Conservation (phyloP, 371 early-diverging fungal genomes). For the Apophysomyces variabilis region DNA sequence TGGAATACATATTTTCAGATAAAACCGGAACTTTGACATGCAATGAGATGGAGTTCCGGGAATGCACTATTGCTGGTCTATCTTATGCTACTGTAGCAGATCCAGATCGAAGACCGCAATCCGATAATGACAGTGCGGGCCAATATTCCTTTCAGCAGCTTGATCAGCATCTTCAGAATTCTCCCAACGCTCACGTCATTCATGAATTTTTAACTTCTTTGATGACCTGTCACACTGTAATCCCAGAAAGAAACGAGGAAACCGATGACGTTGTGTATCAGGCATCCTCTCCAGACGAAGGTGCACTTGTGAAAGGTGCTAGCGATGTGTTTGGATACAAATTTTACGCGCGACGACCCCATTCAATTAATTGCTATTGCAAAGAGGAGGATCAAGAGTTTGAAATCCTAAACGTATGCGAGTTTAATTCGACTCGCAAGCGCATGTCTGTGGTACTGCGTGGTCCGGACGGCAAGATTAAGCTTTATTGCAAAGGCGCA, state of each 20-base stretch:
- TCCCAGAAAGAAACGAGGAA: conserved; percentile 75
- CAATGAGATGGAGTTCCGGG: conserved; percentile 95
- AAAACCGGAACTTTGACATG: conserved; percentile 97
- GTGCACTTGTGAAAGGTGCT: conserved; percentile 86
- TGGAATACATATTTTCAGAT: conserved; percentile 86
- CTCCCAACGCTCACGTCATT: conserved; percentile 56
- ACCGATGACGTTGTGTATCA: conserved; percentile 74
- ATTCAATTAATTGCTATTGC: conserved; percentile 78
- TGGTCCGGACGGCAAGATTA: conserved; percentile 86
- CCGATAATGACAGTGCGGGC: conserved; percentile 30
- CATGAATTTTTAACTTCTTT: conserved; percentile 80
- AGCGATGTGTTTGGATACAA: conserved; percentile 63
- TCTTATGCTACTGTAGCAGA: conserved; percentile 73
- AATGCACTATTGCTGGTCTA: conserved; percentile 80
- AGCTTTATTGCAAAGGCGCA: conserved; percentile 97
- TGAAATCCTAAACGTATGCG: conserved; percentile 92
- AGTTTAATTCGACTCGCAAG: conserved; percentile 97
- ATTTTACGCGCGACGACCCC: conserved; percentile 85
- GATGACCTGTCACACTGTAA: conserved; percentile 97
- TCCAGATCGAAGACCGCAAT: conserved; percentile 53
- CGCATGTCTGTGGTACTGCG: conserved; percentile 94
- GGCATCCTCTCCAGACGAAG: conserved; percentile 92
- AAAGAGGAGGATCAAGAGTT: conserved; percentile 68
- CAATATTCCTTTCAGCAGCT: conserved; percentile 72
- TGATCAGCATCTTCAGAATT: conserved; percentile 56